Conservation (phyloP, 495 filamentous ascomycete species). For the Aspergillus saccharolyticus region DNA sequence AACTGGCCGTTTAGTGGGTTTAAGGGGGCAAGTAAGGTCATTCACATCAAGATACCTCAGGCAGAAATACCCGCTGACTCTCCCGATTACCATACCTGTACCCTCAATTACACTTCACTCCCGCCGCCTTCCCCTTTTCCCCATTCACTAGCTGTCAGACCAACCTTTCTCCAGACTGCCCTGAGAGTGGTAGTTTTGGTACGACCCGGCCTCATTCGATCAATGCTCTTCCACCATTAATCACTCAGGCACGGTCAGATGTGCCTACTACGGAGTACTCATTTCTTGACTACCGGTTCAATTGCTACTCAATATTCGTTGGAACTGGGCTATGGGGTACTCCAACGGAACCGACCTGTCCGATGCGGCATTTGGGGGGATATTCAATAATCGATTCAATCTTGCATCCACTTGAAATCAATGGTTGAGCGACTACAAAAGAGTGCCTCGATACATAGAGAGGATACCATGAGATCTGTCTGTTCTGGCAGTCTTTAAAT, state of each 20-base stretch:
- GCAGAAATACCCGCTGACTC: neutral
- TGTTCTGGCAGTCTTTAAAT: neutral
- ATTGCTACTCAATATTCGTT: too few relatives aligned
- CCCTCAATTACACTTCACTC: neutral
- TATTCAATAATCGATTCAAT: conserved; percentile 12
- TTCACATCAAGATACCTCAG: neutral
- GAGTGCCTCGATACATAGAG: neutral
- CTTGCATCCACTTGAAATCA: neutral
- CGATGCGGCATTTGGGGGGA: conserved; percentile 8
- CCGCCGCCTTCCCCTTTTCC: conserved; percentile 15
- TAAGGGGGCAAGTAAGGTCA: conserved; percentile 10
- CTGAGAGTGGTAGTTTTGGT: conserved; percentile 5
- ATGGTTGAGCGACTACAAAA: neutral
- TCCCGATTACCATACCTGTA: neutral
- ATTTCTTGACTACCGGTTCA: too few relatives aligned
- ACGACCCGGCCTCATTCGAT: neutral
- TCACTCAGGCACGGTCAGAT: neutral
- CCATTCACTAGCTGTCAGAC: conserved; percentile 1
- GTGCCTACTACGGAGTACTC: too few relatives aligned
- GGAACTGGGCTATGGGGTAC: neutral
- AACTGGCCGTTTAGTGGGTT: conserved; percentile 15
- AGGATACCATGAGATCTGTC: neutral
- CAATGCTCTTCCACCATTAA: neutral
- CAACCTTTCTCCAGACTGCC: conserved; percentile 15
- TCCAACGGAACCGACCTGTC: conserved; percentile 6